phyloP scores from a whole-genome alignment of 2,329 filamentous ascomycete species.

The Exophiala mesophila region DNA sequence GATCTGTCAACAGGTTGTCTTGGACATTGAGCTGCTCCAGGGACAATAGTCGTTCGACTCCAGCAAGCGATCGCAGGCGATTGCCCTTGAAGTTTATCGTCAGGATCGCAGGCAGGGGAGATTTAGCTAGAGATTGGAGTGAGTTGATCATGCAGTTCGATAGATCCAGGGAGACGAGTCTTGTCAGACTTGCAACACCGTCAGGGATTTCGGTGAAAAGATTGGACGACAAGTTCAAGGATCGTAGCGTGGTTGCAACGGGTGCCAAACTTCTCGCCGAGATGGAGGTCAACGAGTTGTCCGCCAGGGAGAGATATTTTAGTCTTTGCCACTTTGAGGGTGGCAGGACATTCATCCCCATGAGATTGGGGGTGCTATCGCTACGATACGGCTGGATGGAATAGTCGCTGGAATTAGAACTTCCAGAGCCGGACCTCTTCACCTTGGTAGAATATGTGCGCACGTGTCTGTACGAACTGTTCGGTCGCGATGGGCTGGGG shows the following conservation, averaged over 20 bases:
- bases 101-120: conserved; percentile 86
- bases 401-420: conserved; percentile 73
- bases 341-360: conserved; percentile 67
- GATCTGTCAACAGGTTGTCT: conserved; percentile 87
- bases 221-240: conserved; percentile 87
- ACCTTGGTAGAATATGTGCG: conserved; percentile 68
- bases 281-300: conserved; percentile 83
- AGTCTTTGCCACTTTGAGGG: conserved; percentile 92
- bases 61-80: conserved; percentile 77
- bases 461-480: conserved; percentile 58
- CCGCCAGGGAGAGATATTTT: conserved; percentile 82
- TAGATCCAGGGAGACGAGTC: conserved; percentile 85
- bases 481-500: conserved; percentile 69
- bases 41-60: conserved; percentile 81
- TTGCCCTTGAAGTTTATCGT: conserved; percentile 89
- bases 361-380: conserved; percentile 72
- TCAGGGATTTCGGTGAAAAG: conserved; percentile 93
- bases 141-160: conserved; percentile 98
- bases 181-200: conserved; percentile 76
- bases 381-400: conserved; percentile 48
- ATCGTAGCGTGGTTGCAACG: conserved; percentile 81
- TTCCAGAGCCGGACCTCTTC: conserved; percentile 82
- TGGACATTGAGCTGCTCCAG: conserved; percentile 85
- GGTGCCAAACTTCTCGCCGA: conserved; percentile 70
- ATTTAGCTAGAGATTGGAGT: conserved; percentile 77